A percentile compares a stretch with the other conserved stretches of the same genome.
Evolutionary conservation across 257 asterid genomes (phyloP).

Genomic region (Nicotiana paniculata): DNA sequence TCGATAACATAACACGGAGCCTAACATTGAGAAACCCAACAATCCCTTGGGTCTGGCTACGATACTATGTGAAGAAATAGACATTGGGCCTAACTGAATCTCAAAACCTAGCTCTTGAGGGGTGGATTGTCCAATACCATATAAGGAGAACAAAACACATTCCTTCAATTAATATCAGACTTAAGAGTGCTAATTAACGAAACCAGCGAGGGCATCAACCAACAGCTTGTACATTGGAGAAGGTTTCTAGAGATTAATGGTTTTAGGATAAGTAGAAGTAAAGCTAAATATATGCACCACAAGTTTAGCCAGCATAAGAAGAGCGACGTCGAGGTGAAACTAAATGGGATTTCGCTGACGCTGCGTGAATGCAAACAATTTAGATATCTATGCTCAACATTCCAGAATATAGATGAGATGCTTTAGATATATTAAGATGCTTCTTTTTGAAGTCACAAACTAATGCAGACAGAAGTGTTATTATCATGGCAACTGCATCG

Average conservation of each 20-base stretch:
- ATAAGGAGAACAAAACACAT: too few relatives aligned
- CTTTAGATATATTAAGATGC: too few relatives aligned
- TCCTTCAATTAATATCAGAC: too few relatives aligned
- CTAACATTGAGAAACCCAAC: too few relatives aligned
- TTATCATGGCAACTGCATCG: constrained; percentile 2
- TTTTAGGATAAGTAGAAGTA: neutral
- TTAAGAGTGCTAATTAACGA: neutral
- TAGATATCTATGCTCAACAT: too few relatives aligned
- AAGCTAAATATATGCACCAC: too few relatives aligned
- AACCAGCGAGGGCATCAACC: neutral
- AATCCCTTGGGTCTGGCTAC: too few relatives aligned
- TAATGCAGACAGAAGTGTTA: neutral
- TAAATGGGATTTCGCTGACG: neutral
- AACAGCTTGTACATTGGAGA: neutral
- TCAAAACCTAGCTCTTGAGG: too few relatives aligned
- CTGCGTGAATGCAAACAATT: neutral
- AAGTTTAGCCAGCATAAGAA: neutral
- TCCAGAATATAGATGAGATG: neutral
- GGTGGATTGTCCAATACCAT: too few relatives aligned
- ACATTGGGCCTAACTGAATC: too few relatives aligned
- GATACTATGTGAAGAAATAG: too few relatives aligned
- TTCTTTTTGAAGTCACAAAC: neutral
- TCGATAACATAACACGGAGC: too few relatives aligned
- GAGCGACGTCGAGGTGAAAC: neutral
- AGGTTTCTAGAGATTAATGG: neutral